Evolutionary conservation across 2,329 filamentous ascomycete species (phyloP), one percentile per base, ranked within the genome.

Genomic region (Ascomycota sp.): DNA sequence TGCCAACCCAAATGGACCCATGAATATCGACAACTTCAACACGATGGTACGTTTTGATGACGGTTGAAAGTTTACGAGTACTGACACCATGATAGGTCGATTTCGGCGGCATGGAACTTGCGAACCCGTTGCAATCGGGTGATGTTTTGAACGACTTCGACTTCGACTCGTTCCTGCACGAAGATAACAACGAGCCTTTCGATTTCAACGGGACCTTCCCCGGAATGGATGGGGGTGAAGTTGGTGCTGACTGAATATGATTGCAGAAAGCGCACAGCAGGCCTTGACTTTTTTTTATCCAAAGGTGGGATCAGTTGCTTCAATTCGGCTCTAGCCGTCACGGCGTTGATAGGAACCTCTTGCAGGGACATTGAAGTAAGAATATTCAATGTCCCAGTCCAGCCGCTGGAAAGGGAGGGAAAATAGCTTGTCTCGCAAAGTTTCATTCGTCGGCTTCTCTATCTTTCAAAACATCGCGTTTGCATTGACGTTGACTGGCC

Each of bases 91-190:
- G 13, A n/a, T 33, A 55, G 46, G 53, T 53, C 44, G 56, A 61
- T 33, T 67, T 67, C 32, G 45, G 43, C 27, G 30, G 39, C 25
- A 59, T 74, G 49, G 65, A 65, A 32, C 65, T 70, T 44, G 56
- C 61, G 32, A 66, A 70, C 37, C 63, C 67, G 2, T 46, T 63
- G 19, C 55, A 56, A 35, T 57, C 59, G 5, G 52, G 51, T 31
- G 63, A 75, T 42, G 69, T 75, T 23, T 55, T 76, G 28, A 69
- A 68, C 40, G 70, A 73, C 38, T 76, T 76, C 40, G 71, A 76
- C 36, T 59, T 76, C 39, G 71, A 76, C 46, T 73, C 70, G 2
- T 76, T 76, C 54, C 52, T 76, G 7, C 68, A 75, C 37, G 59
- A 63, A 34, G 62, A 63, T 28, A 60, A 58, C 25, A 53, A 54